Evolutionary conservation across 106 monocot genomes (phyloP).

Genomic region (Dactylorhiza incarnata): DNA sequence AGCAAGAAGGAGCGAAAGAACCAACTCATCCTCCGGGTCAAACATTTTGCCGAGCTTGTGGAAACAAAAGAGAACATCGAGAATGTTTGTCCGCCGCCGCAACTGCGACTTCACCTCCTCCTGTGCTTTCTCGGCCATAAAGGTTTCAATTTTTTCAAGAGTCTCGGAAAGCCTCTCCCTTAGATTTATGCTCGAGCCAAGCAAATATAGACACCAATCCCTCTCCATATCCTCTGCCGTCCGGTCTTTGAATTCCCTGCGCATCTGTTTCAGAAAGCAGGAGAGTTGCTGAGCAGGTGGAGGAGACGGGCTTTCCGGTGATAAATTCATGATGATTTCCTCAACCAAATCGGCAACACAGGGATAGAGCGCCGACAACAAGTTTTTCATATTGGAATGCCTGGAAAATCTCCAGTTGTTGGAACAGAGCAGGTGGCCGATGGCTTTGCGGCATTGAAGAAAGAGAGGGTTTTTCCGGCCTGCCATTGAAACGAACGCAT

Average conservation of each 20-base stretch:
- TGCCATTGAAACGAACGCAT: conserved; percentile 19
- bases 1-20: conserved; percentile 32
- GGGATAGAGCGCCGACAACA: conserved; percentile 24
- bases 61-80: conserved; percentile 35
- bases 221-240: conserved; percentile 5
- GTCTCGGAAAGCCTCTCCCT: conserved; percentile 20
- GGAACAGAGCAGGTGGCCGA: conserved; percentile 22
- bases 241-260: conserved; percentile 9
- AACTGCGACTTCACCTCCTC: conserved; percentile 15
- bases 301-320: neutral
- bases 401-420: conserved; percentile 3
- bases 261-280: conserved; percentile 24
- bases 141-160: conserved; percentile 15
- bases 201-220: conserved; percentile 19
- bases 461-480: conserved; percentile 41
- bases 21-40: conserved; percentile 25
- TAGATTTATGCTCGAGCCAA: conserved; percentile 31
- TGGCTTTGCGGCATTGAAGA: conserved; percentile 23
- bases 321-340: conserved; percentile 7
- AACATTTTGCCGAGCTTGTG: conserved; percentile 42
- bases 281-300: conserved; percentile 25
- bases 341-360: conserved; percentile 29
- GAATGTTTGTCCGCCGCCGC: conserved; percentile 20
- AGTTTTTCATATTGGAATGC: neutral
- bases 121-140: conserved; percentile 5